A percentile compares a stretch with the other conserved stretches of the same genome.
phyloP scores from a whole-genome alignment of 495 filamentous ascomycete species.

The Tricharina praecox region DNA sequence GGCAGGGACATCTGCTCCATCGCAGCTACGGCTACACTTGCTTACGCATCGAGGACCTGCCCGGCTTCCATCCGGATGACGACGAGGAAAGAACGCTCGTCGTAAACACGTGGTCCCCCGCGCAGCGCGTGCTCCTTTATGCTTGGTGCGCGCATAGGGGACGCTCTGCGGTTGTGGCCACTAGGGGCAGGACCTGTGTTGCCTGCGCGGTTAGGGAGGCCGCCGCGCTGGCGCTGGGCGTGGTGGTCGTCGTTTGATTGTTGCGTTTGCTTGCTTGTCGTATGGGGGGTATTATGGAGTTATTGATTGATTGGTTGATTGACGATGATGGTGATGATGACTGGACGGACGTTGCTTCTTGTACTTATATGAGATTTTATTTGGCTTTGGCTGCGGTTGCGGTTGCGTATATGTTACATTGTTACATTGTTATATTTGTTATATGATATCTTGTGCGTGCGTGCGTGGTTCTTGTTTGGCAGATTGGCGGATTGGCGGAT shows the following conservation, averaged over 20 bases:
- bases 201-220: slow-evolving; percentile 56
- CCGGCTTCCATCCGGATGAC: background rate
- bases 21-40: background rate
- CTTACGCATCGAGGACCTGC: slow-evolving; percentile 1
- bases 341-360: too few species aligned
- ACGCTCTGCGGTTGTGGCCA: slow-evolving; percentile 49
- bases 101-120: slow-evolving; percentile 1
- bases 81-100: background rate
- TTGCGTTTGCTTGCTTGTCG: too few species aligned
- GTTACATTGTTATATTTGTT: too few species aligned
- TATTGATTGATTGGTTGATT: background rate
- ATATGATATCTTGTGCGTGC: too few species aligned
- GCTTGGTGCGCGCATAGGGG: slow-evolving; percentile 55
- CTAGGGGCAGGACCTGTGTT: slow-evolving; percentile 45
- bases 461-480: too few species aligned
- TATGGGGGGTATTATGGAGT: too few species aligned
- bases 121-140: slow-evolving; percentile 35
- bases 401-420: too few species aligned
- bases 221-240: slow-evolving; percentile 44
- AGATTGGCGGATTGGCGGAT: too few species aligned
- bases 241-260: slow-evolving; percentile 33
- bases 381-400: too few species aligned
- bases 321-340: too few species aligned
- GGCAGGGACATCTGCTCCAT: background rate
- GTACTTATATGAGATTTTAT: too few species aligned